Evolutionary conservation across 208 protist species (phyloP).

Genomic region (Baffinella frigidus): DNA sequence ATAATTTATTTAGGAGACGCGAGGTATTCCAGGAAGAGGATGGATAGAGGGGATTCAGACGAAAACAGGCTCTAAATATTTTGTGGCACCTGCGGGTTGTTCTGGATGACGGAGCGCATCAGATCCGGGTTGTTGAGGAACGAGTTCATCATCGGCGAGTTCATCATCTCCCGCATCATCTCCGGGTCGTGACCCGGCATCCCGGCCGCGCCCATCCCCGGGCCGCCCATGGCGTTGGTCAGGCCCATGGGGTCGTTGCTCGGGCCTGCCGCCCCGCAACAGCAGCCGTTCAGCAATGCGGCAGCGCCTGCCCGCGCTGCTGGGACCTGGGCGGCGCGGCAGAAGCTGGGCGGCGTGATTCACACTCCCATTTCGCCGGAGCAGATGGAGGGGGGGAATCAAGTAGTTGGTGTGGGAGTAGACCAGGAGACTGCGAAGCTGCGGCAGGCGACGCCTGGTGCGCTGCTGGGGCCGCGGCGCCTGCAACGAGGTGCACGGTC

Average conservation of each 20-base stretch:
- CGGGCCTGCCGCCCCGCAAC: not conserved
- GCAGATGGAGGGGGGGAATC: too few relatives aligned
- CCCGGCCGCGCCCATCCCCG: not conserved
- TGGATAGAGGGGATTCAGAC: not conserved
- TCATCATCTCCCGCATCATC: slow-evolving; percentile 68
- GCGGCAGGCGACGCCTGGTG: not conserved
- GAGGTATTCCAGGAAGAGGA: not conserved
- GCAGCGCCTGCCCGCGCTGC: too few relatives aligned
- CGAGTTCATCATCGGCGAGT: slow-evolving; percentile 70
- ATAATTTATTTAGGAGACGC: not conserved
- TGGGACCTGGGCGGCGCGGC: too few relatives aligned
- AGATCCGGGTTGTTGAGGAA: slow-evolving; percentile 71
- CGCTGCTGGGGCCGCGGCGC: not conserved
- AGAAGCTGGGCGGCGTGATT: not conserved
- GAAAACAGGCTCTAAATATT: not conserved
- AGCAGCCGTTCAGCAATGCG: not conserved
- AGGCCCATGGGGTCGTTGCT: not conserved
- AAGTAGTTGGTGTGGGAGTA: not conserved
- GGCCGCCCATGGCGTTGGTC: not conserved
- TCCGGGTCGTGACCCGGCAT: slow-evolving; percentile 12
- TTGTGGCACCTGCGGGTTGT: too few relatives aligned
- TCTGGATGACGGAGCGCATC: slow-evolving; percentile 61
- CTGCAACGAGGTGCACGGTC: slow-evolving; percentile 25
- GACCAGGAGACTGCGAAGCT: not conserved
- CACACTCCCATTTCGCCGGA: not conserved